A percentile compares a stretch with the other conserved stretches of the same genome.
Conservation (phyloP, 1,284 basidiomycete species). For the Cystobasidiaceae sp. region DNA sequence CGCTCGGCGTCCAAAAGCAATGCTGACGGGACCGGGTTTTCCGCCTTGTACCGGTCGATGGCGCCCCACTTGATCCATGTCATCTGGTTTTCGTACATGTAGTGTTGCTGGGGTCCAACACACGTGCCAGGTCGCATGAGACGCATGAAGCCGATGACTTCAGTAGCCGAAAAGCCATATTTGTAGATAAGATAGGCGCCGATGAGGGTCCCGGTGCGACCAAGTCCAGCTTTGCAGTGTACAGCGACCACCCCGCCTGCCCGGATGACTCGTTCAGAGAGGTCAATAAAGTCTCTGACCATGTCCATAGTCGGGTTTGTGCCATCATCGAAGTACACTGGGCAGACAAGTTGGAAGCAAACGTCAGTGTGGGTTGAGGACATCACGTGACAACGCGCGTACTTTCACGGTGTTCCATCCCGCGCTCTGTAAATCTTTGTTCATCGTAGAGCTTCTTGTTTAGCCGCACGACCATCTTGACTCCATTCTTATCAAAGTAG, state of each 20-base stretch:
- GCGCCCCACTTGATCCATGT: slow-evolving; percentile 93
- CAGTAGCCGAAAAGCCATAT: slow-evolving; percentile 96
- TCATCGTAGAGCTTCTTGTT: slow-evolving; percentile 94
- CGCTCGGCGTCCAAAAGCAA: slow-evolving; percentile 51
- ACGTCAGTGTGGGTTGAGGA: neutral
- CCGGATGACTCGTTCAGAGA: slow-evolving; percentile 75
- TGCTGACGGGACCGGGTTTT: slow-evolving; percentile 44
- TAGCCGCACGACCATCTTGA: slow-evolving; percentile 85
- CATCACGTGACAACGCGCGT: neutral
- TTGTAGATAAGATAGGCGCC: slow-evolving; percentile 99
- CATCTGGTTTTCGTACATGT: slow-evolving; percentile 91
- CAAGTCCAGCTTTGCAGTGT: slow-evolving; percentile 89
- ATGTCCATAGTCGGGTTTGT: slow-evolving; percentile 94
- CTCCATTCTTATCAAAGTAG: slow-evolving; percentile 78
- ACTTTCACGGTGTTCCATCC: slow-evolving; percentile 77
- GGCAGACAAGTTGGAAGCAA: slow-evolving; percentile 29
- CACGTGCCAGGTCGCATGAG: slow-evolving; percentile 75
- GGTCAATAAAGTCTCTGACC: slow-evolving; percentile 78
- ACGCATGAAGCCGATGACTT: slow-evolving; percentile 97
- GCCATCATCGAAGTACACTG: slow-evolving; percentile 94
- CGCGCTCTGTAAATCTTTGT: slow-evolving; percentile 71
- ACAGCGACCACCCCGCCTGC: slow-evolving; percentile 43
- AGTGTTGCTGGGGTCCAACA: slow-evolving; percentile 61
- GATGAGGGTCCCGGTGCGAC: slow-evolving; percentile 88
- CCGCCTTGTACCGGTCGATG: slow-evolving; percentile 53